Evolutionary conservation across 768 basidiomycete genomes (phyloP).

Genomic region (Galerina sulciceps): DNA sequence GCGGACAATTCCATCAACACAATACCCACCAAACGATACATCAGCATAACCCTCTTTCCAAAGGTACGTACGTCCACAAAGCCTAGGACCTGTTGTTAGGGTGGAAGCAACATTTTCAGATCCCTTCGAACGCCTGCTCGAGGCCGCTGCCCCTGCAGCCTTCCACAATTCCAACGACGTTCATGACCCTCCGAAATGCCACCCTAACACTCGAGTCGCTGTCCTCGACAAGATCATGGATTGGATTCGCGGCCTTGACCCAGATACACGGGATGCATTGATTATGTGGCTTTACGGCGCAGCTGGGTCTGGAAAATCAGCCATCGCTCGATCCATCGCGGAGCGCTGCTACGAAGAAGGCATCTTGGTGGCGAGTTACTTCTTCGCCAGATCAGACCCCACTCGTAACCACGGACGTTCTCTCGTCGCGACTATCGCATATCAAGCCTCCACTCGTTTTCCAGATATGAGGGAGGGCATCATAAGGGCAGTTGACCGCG

Average conservation of each 20-base stretch:
- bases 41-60: no score
- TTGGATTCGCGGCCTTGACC: not conserved
- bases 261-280: not conserved
- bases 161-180: no score
- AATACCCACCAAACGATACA: no score
- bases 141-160: no score
- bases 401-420: not conserved
- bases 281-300: slow-evolving; percentile 6
- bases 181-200: not conserved
- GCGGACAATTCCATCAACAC: no score
- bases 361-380: not conserved
- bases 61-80: no score
- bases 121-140: no score
- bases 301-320: slow-evolving; percentile 1
- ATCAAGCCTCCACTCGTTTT: not conserved
- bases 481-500: not conserved
- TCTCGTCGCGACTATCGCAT: not conserved
- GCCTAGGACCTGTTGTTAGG: no score
- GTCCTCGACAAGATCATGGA: not conserved
- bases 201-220: not conserved
- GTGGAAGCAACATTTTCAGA: no score
- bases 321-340: not conserved
- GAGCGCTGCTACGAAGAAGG: not conserved
- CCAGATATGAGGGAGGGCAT: not conserved
- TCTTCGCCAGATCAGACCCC: not conserved